Percentiles rank a stretch among this genome's conserved stretches.
These are phyloP conservation scores for Aurantiochytrium sp. DNA, from an alignment of 108 stramenopile species.

Conservation along the genomic window DNA sequence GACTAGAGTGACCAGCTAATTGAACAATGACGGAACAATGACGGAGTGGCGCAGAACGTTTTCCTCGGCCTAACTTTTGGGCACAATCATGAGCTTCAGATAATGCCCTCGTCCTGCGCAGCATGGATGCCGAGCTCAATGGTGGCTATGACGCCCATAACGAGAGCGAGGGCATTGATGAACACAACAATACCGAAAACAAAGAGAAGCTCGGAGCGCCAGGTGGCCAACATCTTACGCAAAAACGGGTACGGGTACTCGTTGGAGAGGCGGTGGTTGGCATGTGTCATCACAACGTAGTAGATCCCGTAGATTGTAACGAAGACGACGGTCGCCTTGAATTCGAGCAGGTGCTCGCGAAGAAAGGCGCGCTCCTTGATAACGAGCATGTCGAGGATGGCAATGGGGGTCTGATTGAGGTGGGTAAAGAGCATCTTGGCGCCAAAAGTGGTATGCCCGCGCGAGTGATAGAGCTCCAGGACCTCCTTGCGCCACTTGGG, in stretches of 20 bases:
- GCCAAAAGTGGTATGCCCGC: conserved; percentile 3
- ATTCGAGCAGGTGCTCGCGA: background rate
- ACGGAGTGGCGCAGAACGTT: too few relatives aligned
- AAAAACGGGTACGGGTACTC: conserved; percentile 15
- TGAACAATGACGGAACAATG: too few relatives aligned
- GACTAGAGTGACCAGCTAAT: too few relatives aligned
- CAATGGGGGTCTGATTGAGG: background rate
- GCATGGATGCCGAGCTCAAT: background rate
- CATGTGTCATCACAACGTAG: background rate
- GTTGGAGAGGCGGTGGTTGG: background rate
- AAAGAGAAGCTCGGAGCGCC: background rate
- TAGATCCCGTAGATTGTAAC: background rate
- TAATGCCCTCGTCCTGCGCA: background rate
- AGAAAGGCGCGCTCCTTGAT: background rate
- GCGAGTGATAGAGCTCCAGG: background rate
- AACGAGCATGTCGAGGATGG: background rate
- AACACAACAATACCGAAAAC: background rate
- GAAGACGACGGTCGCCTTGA: background rate
- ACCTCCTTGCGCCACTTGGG: background rate
- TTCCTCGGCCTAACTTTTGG: too few relatives aligned
- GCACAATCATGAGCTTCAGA: too few relatives aligned
- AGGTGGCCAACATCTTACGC: background rate
- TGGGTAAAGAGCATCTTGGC: background rate
- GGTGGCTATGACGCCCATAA: background rate
- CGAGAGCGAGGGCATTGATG: background rate